Evolutionary conservation across 345 rosid species (phyloP).

Genomic region (Corchorus olitorius): DNA sequence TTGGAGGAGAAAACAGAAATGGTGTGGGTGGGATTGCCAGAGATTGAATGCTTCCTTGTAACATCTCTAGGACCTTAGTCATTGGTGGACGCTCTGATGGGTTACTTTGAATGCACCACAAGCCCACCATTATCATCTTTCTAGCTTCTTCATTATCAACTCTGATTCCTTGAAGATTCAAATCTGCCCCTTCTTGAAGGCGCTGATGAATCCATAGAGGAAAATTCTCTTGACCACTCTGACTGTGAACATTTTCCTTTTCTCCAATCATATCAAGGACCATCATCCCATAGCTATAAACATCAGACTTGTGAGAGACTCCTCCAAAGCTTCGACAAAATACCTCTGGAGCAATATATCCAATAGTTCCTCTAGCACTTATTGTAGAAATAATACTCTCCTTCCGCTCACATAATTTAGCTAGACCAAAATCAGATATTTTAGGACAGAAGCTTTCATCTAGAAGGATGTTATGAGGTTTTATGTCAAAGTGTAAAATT

Average conservation of each 20-base stretch:
- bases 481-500: constrained; percentile 39
- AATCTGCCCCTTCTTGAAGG: too few species aligned
- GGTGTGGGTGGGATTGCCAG: too few species aligned
- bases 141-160: too few species aligned
- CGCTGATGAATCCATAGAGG: too few species aligned
- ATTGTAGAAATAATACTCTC: constrained; percentile 30
- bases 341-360: constrained; percentile 40
- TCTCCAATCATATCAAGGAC: constrained; percentile 29
- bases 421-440: constrained; percentile 40
- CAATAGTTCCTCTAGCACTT: constrained; percentile 26
- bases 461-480: constrained; percentile 41
- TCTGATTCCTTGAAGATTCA: too few species aligned
- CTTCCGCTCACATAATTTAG: constrained; percentile 30
- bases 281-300: constrained; percentile 31
- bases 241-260: constrained; percentile 13
- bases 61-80: too few species aligned
- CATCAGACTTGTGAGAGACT: constrained; percentile 35
- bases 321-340: constrained; percentile 31
- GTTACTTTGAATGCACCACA: too few species aligned
- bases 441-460: constrained; percentile 32
- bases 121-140: too few species aligned
- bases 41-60: too few species aligned
- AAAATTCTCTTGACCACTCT: too few species aligned
- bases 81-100: too few species aligned
- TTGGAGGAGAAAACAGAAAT: too few species aligned